Evolutionary conservation across 2,329 filamentous ascomycete species (phyloP).

Genomic region (Fonsecaea pedrosoi): DNA sequence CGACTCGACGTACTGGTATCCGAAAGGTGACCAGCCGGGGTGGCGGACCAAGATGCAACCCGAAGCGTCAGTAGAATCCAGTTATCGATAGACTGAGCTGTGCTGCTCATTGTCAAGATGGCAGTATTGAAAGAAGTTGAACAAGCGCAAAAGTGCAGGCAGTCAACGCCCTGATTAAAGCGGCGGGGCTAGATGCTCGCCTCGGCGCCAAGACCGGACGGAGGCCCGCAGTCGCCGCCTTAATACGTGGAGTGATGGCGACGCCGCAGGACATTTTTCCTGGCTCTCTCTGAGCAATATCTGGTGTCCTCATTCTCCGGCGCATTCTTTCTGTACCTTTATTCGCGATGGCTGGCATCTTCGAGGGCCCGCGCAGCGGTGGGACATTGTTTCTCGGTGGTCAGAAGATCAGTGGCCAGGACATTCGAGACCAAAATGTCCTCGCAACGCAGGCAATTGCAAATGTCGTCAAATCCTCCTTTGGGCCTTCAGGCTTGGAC

Average conservation of each 20-base stretch:
- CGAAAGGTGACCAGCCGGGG: no score
- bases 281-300: background rate
- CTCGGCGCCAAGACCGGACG: background rate
- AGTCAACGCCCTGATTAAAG: background rate
- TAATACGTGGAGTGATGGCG: background rate
- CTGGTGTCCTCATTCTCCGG: background rate
- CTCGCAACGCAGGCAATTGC: constrained; percentile 95
- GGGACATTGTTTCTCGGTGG: constrained; percentile 97
- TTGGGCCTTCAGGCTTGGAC: constrained; percentile 93
- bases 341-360: constrained; percentile 86
- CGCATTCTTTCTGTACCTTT: background rate
- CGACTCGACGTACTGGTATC: no score
- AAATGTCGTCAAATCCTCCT: constrained; percentile 99
- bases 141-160: background rate
- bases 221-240: constrained; percentile 6
- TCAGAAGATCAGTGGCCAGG: constrained; percentile 93
- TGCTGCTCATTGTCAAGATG: background rate
- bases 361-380: constrained; percentile 88
- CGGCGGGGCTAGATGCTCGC: background rate
- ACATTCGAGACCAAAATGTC: constrained; percentile 98
- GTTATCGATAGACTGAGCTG: background rate
- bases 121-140: background rate
- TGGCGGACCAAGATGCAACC: no score
- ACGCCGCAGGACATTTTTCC: constrained; percentile 16
- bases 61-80: no score